Evolutionary conservation across 163 green algal species (phyloP), one percentile per base, ranked within the genome.

Genomic region (Scenedesmus sp.): DNA sequence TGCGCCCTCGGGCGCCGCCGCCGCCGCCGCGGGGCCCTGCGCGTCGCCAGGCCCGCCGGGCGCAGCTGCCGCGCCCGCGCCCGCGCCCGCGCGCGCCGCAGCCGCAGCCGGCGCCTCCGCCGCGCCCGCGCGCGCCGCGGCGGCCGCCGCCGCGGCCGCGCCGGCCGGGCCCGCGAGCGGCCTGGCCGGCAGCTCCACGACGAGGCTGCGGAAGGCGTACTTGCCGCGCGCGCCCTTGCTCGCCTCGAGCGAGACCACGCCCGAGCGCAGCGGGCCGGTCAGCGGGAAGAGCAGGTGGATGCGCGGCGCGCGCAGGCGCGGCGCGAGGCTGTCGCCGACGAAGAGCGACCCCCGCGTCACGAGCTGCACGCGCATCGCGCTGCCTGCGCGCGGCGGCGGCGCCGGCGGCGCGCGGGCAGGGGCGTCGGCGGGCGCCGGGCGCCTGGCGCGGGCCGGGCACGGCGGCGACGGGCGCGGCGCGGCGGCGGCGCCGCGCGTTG

Each of bases 241-340:
- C 1, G 69, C 69, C 42, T 77, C 15, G n/a, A 77, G 22, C 2
- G 69, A 77, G 34, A 77, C 69, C 22, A 77, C 69, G 20, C 69
- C 69, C 24, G 69, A 67, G 18, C 47, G 48, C 5, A 45, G 20
- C 1, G 69, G 69, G 0, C 69, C 69, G 4, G 26, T 56, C 4
- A 77, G 39, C 13, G 53, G 69, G 42, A 77, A 77, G 53, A 77
- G 42, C 54, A 77, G 56, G 54, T 77, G 69, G 24, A 77, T 67
- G n/a, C 69, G 53, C 22, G 69, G 69, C 13, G 69, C 69, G 18
- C 69, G 36, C 20, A 53, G 53, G n/a, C 31, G 45, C 1, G 54
- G 69, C 34, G 47, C 11, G 14, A 77, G 54, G 5, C 36, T 67
- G 3, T 77, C 69, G 18, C 58, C 53, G 20, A 77, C 57, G 54